Evolutionary conservation across 2,329 filamentous ascomycete species (phyloP).

Genomic region (Aureobasidium sp.): DNA sequence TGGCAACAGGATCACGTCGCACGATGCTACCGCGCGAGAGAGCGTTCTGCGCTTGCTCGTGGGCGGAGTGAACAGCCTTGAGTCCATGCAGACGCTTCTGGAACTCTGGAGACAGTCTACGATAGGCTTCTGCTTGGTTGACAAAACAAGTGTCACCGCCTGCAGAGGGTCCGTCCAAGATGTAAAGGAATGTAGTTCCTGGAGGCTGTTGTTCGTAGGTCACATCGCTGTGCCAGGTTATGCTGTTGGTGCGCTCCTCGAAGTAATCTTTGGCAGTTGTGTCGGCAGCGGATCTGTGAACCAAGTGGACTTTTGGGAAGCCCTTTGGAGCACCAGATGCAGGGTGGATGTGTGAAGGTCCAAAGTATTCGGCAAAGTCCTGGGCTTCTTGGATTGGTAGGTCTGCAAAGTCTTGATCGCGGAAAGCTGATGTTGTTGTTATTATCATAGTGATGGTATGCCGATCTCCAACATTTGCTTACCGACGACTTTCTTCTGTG

Average conservation of each 20-base stretch:
- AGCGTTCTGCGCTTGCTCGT: constrained; percentile 67
- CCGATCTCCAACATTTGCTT: constrained; percentile 15
- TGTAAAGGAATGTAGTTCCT: constrained; percentile 80
- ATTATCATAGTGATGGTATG: background rate
- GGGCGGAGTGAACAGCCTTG: constrained; percentile 69
- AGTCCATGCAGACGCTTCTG: constrained; percentile 72
- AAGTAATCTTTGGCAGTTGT: constrained; percentile 55
- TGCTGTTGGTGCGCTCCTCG: constrained; percentile 62
- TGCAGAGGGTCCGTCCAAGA: constrained; percentile 69
- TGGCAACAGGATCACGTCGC: constrained; percentile 65
- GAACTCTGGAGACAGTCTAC: constrained; percentile 69
- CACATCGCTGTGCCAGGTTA: constrained; percentile 85
- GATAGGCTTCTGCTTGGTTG: constrained; percentile 73
- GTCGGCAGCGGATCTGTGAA: constrained; percentile 62
- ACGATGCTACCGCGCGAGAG: constrained; percentile 59
- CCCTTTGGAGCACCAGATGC: constrained; percentile 67
- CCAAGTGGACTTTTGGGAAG: constrained; percentile 67
- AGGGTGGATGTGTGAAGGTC: constrained; percentile 73
- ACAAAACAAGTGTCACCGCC: constrained; percentile 81
- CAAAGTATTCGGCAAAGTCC: constrained; percentile 65
- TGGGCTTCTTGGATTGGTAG: constrained; percentile 62
- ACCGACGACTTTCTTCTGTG: constrained; percentile 67
- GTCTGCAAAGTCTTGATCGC: constrained; percentile 58
- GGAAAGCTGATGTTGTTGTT: constrained; percentile 46
- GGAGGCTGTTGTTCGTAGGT: constrained; percentile 84